A percentile compares a stretch with the other conserved stretches of the same genome.
phyloP scores from a whole-genome alignment of 768 basidiomycete genomes.

The Tylopilus cervinicoccineus region DNA sequence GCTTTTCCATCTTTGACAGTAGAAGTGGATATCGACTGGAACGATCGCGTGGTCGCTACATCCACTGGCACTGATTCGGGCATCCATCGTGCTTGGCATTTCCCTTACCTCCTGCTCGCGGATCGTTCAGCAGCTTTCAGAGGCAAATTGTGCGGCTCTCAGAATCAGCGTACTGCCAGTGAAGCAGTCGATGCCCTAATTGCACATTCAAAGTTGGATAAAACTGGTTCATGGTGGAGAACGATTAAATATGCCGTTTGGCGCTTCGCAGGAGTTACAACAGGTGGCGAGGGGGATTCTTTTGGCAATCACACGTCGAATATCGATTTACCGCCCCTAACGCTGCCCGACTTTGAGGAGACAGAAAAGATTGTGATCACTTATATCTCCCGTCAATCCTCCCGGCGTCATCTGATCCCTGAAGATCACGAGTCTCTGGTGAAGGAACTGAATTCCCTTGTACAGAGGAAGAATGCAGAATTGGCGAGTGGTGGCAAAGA shows the following conservation, averaged over 20 bases:
- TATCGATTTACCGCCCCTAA: background rate
- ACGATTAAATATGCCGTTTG: constrained; percentile 63
- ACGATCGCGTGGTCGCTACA: constrained; percentile 47
- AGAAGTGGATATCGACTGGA: constrained; percentile 70
- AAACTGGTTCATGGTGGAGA: constrained; percentile 68
- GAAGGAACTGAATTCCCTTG: constrained; percentile 47
- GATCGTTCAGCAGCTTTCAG: constrained; percentile 78
- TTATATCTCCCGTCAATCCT: constrained; percentile 69
- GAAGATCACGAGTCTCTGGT: constrained; percentile 58
- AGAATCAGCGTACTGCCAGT: constrained; percentile 69
- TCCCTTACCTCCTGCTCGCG: constrained; percentile 63
- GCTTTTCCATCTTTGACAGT: constrained; percentile 68
- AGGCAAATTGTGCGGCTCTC: constrained; percentile 56
- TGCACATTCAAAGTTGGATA: constrained; percentile 30
- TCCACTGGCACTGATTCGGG: constrained; percentile 19
- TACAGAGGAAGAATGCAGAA: constrained; percentile 32
- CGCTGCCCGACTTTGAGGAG: constrained; percentile 29
- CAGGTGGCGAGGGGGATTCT: constrained; percentile 32
- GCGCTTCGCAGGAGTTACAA: constrained; percentile 56
- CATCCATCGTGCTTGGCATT: constrained; percentile 56
- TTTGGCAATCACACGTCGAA: background rate
- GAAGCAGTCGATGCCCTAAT: constrained; percentile 59
- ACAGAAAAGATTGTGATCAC: constrained; percentile 59
- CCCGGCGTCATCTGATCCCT: constrained; percentile 44
- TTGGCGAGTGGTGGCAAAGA: constrained; percentile 16